Percentiles rank a stretch among this genome's conserved stretches.
Conservation (phyloP, 768 basidiomycete species). For the Boletus reticuloceps region DNA sequence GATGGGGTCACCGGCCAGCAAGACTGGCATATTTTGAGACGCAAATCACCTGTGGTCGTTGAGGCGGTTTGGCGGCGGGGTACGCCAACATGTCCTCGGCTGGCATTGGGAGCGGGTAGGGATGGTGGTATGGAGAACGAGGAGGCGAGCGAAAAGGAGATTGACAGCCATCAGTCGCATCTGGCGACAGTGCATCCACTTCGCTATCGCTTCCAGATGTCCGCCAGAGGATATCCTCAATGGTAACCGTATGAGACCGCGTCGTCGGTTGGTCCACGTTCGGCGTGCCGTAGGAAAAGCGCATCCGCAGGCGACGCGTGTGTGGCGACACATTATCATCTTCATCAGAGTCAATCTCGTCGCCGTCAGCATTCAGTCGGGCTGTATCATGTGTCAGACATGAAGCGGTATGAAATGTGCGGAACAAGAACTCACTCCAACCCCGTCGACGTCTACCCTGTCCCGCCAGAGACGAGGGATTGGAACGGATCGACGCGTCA, state of each 20-base stretch:
- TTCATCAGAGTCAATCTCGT: slow-evolving; percentile 60
- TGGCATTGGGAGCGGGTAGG: slow-evolving; percentile 57
- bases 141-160: slow-evolving; percentile 15
- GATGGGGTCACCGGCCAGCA: slow-evolving; percentile 26
- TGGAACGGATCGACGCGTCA: slow-evolving; percentile 2
- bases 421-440: slow-evolving; percentile 26
- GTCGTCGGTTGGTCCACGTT: slow-evolving; percentile 27
- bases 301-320: slow-evolving; percentile 46
- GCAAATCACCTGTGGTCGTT: slow-evolving; percentile 10
- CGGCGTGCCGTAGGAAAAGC: slow-evolving; percentile 21
- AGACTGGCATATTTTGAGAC: slow-evolving; percentile 31
- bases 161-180: slow-evolving; percentile 17
- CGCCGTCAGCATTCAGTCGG: slow-evolving; percentile 49
- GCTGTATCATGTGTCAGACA: slow-evolving; percentile 25
- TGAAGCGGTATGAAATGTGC: not conserved
- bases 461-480: slow-evolving; percentile 9
- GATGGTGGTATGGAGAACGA: slow-evolving; percentile 6
- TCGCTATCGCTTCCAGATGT: slow-evolving; percentile 25
- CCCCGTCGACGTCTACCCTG: slow-evolving; percentile 32
- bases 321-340: slow-evolving; percentile 53
- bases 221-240: slow-evolving; percentile 24
- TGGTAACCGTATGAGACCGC: slow-evolving; percentile 28
- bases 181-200: slow-evolving; percentile 16
- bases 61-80: slow-evolving; percentile 10
- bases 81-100: slow-evolving; percentile 47